Evolutionary conservation across 2,329 filamentous ascomycete species (phyloP).

Genomic region (Fusarium anthophilum): DNA sequence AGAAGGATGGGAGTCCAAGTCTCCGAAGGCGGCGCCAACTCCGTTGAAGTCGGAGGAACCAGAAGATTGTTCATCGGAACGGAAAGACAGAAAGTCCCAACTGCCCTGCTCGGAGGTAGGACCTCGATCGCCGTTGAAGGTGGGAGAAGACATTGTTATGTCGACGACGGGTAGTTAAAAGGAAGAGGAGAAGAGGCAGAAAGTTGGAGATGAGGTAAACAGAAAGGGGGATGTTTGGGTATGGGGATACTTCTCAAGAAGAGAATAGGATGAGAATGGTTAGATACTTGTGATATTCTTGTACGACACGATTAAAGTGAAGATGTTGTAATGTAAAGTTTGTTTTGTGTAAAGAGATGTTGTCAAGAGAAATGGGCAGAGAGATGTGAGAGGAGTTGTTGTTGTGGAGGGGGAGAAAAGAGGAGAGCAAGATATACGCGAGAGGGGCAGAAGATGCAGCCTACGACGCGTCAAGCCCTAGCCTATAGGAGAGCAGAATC

Average conservation of each 20-base stretch:
- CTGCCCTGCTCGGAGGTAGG: background rate
- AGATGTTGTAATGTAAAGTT: background rate
- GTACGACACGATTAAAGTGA: background rate
- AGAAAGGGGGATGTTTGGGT: background rate
- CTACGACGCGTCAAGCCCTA: background rate
- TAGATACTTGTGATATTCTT: background rate
- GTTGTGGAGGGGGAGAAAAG: background rate
- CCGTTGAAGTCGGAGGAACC: background rate
- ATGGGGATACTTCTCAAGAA: background rate
- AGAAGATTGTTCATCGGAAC: background rate
- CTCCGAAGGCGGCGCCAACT: background rate
- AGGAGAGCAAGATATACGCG: background rate
- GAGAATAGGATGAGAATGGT: background rate
- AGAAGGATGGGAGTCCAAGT: background rate
- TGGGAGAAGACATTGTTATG: background rate
- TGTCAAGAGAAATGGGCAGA: rapidly evolving
- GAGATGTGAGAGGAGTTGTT: background rate
- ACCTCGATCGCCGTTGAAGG: background rate
- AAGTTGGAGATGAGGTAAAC: rapidly evolving
- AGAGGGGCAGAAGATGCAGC: background rate
- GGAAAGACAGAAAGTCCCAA: background rate
- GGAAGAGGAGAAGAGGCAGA: background rate
- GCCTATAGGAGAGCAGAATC: background rate
- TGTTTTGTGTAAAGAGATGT: background rate
- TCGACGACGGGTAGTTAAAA: rapidly evolving